Percentiles rank a stretch among this genome's conserved stretches.
Evolutionary conservation across 2,329 filamentous ascomycete species (phyloP).

Genomic region (Penicillium sp.): DNA sequence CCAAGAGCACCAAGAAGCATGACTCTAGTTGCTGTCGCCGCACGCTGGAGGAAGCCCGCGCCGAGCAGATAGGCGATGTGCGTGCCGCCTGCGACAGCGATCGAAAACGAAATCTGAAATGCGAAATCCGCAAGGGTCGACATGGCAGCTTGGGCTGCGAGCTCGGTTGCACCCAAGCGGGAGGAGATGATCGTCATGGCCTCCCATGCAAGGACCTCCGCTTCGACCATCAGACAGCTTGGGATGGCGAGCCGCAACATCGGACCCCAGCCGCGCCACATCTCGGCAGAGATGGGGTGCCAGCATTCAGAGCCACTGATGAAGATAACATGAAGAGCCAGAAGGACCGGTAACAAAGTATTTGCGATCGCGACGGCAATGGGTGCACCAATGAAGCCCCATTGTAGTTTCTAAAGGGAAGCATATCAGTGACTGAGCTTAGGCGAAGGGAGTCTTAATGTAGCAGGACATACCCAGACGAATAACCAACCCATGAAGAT

Average conservation of each 20-base stretch:
- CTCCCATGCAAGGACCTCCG: slow-evolving; percentile 86
- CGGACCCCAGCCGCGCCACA: slow-evolving; percentile 66
- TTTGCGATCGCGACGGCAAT: slow-evolving; percentile 70
- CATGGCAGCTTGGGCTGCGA: slow-evolving; percentile 81
- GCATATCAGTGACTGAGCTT: neutral
- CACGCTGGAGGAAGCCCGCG: slow-evolving; percentile 71
- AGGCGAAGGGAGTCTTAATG: too few relatives aligned
- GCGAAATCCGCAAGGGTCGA: slow-evolving; percentile 70
- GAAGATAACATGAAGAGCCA: slow-evolving; percentile 67
- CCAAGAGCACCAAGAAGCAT: slow-evolving; percentile 60
- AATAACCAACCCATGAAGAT: slow-evolving; percentile 71
- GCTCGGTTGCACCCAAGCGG: slow-evolving; percentile 68
- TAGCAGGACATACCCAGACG: slow-evolving; percentile 56
- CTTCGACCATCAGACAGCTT: slow-evolving; percentile 83
- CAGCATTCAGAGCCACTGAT: slow-evolving; percentile 69
- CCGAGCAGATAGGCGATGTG: slow-evolving; percentile 89
- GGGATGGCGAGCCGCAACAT: slow-evolving; percentile 82
- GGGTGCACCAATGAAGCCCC: slow-evolving; percentile 71
- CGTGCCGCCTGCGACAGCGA: slow-evolving; percentile 78
- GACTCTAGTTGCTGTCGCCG: slow-evolving; percentile 71
- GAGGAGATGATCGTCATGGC: slow-evolving; percentile 72
- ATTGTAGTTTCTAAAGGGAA: slow-evolving; percentile 41
- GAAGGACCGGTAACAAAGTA: slow-evolving; percentile 63
- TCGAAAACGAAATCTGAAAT: slow-evolving; percentile 83
- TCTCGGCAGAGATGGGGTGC: slow-evolving; percentile 65